Evolutionary conservation across 2,329 filamentous ascomycete genomes (phyloP), one percentile per base, ranked within the genome.

Genomic region (Talaromyces piceae): DNA sequence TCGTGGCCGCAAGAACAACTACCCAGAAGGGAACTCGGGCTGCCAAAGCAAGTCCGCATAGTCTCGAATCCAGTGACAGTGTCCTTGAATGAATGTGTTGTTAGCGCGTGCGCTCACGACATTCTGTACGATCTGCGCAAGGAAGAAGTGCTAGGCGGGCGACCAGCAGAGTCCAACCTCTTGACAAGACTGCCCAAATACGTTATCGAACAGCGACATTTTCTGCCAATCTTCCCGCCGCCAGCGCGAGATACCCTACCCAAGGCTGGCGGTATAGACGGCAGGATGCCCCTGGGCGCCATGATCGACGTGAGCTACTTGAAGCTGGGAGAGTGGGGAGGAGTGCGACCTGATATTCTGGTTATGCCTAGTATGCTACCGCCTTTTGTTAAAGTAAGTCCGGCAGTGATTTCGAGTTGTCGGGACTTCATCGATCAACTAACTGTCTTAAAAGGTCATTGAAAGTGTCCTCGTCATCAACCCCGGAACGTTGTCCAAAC

Each of bases 21-120:
- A 37, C 75, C 77, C 2, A 75, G 69, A 57, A 87, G 83, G 61
- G 86, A 91, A 16, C 78, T 94, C 5, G 88, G 87, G 4, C 77
- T 97, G 4, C 86, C 86, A 9, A 91, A 88, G 65, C 77, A 84
- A 51, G 86, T 80, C 9, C 83, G 81, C 50, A 80, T 94, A 59
- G 81, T 96, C 13, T 88, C 90, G 2, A 97, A 97, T 64, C 93
- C 93, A 1, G 91, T 94, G 77, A 89, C 87, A 7, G 70, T 97
- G 3, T 88, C 83, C 5, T 76, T 97, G 57, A 98, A 98, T 69
- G 93, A 97, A 69, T 79, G 85, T 41, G 78, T 91, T 1, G 71
- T 96, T 23, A 90, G 87, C 4, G 78, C 96, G 59, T 90, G 86
- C 23, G 86, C 84, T 0, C 87, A 95, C 61, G 93, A 98, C 64